A percentile compares a stretch with the other conserved stretches of the same genome.
These are phyloP conservation scores for Sequoia sempervirens DNA, from an alignment of 75 land plant genomes.

Conservation along the genomic window DNA sequence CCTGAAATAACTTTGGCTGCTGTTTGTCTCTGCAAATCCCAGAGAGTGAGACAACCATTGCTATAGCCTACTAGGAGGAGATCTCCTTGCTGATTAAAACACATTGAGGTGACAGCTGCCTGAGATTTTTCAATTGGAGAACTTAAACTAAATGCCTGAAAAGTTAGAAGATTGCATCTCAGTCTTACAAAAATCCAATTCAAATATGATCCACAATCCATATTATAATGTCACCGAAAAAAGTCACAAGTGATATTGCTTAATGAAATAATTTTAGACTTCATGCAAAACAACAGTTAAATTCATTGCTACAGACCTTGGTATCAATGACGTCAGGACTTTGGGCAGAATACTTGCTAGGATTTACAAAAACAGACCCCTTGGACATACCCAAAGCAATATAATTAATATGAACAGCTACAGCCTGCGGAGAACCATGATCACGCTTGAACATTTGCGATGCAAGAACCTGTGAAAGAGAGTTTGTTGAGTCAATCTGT, in stretches of 20 bases:
- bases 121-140: conserved; percentile 49
- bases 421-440: conserved; percentile 74
- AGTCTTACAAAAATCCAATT: not conserved
- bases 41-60: conserved; percentile 77
- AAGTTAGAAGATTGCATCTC: conserved; percentile 7
- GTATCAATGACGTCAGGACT: conserved; percentile 61
- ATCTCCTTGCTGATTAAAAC: conserved; percentile 96
- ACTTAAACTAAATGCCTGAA: conserved; percentile 65
- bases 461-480: conserved; percentile 55
- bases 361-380: conserved; percentile 64
- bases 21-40: conserved; percentile 73
- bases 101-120: conserved; percentile 71
- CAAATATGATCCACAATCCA: not conserved
- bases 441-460: conserved; percentile 70
- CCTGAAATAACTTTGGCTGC: conserved; percentile 58
- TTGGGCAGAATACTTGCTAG: conserved; percentile 76
- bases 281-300: conserved; percentile 1
- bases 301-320: conserved; percentile 40
- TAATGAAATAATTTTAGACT: not conserved
- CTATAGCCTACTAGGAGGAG: conserved; percentile 87
- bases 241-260: not conserved
- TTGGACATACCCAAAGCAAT: conserved; percentile 90
- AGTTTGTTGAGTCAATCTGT: conserved; percentile 53
- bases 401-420: conserved; percentile 73
- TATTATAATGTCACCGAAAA: not conserved